Conservation (phyloP, 257 asterid species). For the Gynochthodes officinalis region DNA sequence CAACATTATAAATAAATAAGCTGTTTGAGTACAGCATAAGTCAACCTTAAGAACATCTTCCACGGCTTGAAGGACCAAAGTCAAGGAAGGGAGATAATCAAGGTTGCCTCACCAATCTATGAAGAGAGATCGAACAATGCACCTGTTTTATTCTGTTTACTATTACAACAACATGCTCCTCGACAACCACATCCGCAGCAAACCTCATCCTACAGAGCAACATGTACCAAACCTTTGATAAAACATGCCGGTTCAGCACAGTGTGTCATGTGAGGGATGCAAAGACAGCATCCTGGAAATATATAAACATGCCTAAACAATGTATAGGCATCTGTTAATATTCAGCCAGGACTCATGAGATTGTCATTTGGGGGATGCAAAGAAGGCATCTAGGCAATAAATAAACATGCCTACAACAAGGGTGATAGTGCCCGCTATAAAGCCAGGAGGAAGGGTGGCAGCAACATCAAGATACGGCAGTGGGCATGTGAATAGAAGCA, state of each 20-base stretch:
- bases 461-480: constrained; percentile 83
- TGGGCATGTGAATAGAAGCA: constrained; percentile 81
- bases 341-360: background rate
- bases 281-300: background rate
- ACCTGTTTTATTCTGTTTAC: background rate
- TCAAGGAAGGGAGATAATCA: background rate
- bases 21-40: background rate
- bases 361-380: constrained; percentile 31
- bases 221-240: background rate
- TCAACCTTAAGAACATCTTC: background rate
- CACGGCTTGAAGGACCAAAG: background rate
- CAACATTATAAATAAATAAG: background rate
- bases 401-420: constrained; percentile 64
- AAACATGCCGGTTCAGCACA: background rate
- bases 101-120: background rate
- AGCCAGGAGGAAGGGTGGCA: constrained; percentile 86
- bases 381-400: constrained; percentile 64
- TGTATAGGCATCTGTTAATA: background rate
- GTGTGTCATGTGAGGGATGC: background rate
- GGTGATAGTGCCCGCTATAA: constrained; percentile 64
- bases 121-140: background rate
- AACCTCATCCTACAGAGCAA: background rate
- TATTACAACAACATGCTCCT: background rate
- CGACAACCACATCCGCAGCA: background rate
- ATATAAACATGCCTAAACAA: background rate